Evolutionary conservation across 352 stramenopile genomes (phyloP), one percentile per base, ranked within the genome.

Genomic region (Phytophthora colocasiae): DNA sequence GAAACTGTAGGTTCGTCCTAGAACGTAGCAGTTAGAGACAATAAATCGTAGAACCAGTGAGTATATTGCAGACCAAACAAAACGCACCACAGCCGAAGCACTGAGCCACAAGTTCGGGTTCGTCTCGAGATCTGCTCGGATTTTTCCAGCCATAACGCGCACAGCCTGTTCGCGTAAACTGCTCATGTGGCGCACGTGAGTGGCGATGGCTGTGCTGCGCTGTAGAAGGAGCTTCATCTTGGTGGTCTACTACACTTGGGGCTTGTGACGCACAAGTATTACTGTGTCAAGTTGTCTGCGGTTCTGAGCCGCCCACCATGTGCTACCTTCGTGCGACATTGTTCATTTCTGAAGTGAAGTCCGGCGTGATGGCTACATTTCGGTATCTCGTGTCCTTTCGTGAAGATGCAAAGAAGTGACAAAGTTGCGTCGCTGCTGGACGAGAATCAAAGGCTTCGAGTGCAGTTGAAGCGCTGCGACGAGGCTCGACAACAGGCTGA

Each of bases 61-160:
- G 38, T 11, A 26, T n/a, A 47, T 10, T 7, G 10, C 22, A 38
- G 29, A 12, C 14, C 43, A 24, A 34, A 27, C 14, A 52, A 17
- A 17, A 81, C 83, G 55, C 63, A 96, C 87, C 73, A 96, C 84
- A 26, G 83, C 85, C 32, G 77, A 76, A 22, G 77, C 86, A 55
- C 87, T 87, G 45, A 96, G 84, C 87, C 87, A 96, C 32, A 96
- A 67, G 58, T 91, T 91, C 45, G 83, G 75, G 69, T 93, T 96
- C 26, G 75, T 79, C 75, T 93, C 85, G n/a, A 96, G 72, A 58
- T 91, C 78, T 6, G 73, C 63, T 47, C 77, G 79, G 44, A 93
- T 69, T 65, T 90, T 88, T 52, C 66, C 73, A 27, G 80, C 69
- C 66, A 89, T 73, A 24, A 78, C 77, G 44, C 82, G 85, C 48